A percentile compares a stretch with the other conserved stretches of the same genome.
Evolutionary conservation across 768 basidiomycete species (phyloP).

Genomic region (Punctularia strigosozonata): DNA sequence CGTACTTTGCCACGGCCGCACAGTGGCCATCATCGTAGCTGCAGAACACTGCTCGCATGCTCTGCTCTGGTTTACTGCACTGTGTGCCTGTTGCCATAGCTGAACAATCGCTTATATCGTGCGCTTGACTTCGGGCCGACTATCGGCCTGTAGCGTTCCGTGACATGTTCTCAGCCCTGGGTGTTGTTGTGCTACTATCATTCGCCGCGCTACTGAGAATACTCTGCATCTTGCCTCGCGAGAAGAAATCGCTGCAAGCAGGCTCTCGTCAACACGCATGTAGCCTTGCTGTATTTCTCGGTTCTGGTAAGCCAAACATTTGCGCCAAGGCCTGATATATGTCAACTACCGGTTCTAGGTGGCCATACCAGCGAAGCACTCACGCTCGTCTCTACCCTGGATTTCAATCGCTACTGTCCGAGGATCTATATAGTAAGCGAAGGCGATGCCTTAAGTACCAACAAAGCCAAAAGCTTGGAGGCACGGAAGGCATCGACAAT

Average conservation of each 20-base stretch:
- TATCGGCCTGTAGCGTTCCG: too few relatives aligned
- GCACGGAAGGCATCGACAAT: slow-evolving; percentile 15
- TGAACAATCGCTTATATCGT: too few relatives aligned
- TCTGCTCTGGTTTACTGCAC: too few relatives aligned
- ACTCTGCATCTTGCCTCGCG: slow-evolving; percentile 10
- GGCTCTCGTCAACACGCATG: neutral
- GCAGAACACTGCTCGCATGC: too few relatives aligned
- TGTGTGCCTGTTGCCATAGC: too few relatives aligned
- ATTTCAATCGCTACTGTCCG: slow-evolving; percentile 62
- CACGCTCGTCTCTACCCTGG: slow-evolving; percentile 55
- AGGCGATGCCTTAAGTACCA: slow-evolving; percentile 68
- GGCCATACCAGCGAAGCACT: slow-evolving; percentile 91
- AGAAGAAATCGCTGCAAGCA: slow-evolving; percentile 10
- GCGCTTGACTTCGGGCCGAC: too few relatives aligned
- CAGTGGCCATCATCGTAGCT: too few relatives aligned
- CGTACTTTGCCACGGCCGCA: too few relatives aligned
- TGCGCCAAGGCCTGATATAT: slow-evolving; percentile 5
- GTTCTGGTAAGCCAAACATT: slow-evolving; percentile 56
- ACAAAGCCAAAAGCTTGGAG: slow-evolving; percentile 64
- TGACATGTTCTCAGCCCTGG: too few relatives aligned
- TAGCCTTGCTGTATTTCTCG: slow-evolving; percentile 63
- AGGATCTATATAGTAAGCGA: slow-evolving; percentile 75
- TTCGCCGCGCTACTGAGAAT: slow-evolving; percentile 7
- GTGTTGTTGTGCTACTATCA: slow-evolving; percentile 3
- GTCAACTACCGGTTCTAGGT: slow-evolving; percentile 33